Evolutionary conservation across 78 protist genomes (phyloP).

Genomic region (Dictyostelium citrinum): DNA sequence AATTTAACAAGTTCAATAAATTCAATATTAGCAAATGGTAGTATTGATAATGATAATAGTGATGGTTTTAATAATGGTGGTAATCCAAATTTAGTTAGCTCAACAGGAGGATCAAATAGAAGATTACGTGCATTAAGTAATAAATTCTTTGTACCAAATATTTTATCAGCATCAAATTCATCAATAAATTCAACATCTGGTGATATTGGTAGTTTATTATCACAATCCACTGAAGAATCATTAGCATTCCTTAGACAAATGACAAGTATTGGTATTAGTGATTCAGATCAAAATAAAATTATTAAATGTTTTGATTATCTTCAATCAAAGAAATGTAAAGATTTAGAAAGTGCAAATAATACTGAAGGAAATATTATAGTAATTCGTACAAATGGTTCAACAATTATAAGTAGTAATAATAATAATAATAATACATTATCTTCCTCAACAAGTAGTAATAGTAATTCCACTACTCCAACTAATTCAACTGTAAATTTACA

Average conservation of each 20-base stretch:
- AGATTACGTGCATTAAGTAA: slow-evolving; percentile 12
- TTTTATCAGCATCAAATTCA: neutral
- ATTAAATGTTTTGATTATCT: slow-evolving; percentile 49
- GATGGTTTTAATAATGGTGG: neutral
- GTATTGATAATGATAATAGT: neutral
- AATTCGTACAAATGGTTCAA: neutral
- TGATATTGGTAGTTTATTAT: neutral
- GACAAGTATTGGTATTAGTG: slow-evolving; percentile 4
- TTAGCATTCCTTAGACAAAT: neutral
- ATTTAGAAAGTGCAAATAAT: neutral
- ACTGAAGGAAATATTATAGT: neutral
- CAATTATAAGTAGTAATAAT: neutral
- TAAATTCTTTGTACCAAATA: neutral
- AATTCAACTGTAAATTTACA: neutral
- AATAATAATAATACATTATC: neutral
- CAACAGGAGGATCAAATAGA: slow-evolving; percentile 19
- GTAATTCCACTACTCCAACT: neutral
- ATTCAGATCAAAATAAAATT: slow-evolving; percentile 31
- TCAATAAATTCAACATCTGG: neutral
- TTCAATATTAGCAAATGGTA: neutral
- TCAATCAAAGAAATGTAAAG: slow-evolving; percentile 25
- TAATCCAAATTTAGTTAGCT: neutral
- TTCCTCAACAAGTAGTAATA: neutral
- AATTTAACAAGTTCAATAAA: neutral
- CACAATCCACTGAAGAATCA: neutral